These are phyloP conservation scores for Geotrichum citri-aurantii DNA, from an alignment of 1,139 yeast genomes.

Conservation along the genomic window DNA sequence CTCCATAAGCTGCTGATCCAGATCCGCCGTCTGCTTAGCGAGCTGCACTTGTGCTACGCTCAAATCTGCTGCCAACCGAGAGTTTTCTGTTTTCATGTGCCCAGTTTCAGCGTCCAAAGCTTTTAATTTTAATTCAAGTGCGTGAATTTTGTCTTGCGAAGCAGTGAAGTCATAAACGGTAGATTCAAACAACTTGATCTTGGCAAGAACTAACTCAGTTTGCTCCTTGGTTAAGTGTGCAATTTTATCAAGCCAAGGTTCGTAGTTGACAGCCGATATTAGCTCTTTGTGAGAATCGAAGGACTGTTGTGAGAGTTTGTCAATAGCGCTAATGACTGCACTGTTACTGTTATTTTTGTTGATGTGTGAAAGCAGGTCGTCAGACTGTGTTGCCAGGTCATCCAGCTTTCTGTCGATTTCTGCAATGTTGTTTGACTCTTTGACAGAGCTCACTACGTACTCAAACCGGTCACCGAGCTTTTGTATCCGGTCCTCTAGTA, in stretches of 20 bases:
- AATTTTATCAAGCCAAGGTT: not conserved
- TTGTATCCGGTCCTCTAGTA: not conserved
- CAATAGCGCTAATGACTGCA: not conserved
- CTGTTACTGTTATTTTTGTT: not conserved
- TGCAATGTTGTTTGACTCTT: not conserved
- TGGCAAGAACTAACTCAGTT: not conserved
- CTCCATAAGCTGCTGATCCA: not conserved
- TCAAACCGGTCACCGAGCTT: not conserved
- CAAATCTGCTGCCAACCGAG: not conserved
- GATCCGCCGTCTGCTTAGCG: not conserved
- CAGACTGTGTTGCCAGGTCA: not conserved
- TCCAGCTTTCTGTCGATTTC: not conserved
- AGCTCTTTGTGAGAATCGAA: not conserved
- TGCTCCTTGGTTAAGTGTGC: not conserved
- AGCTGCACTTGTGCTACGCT: not conserved
- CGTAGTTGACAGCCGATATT: not conserved
- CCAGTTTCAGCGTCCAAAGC: not conserved
- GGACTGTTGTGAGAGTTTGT: not conserved
- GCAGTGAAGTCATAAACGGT: not conserved
- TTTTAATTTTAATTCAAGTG: not conserved
- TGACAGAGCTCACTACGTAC: not conserved
- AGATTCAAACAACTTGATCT: not conserved
- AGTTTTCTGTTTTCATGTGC: not conserved
- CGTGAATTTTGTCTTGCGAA: not conserved
- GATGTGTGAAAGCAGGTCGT: not conserved